Percentiles rank a stretch among this genome's conserved stretches.
phyloP scores from a whole-genome alignment of 495 filamentous ascomycete genomes.

The Entonaema liquescens region DNA sequence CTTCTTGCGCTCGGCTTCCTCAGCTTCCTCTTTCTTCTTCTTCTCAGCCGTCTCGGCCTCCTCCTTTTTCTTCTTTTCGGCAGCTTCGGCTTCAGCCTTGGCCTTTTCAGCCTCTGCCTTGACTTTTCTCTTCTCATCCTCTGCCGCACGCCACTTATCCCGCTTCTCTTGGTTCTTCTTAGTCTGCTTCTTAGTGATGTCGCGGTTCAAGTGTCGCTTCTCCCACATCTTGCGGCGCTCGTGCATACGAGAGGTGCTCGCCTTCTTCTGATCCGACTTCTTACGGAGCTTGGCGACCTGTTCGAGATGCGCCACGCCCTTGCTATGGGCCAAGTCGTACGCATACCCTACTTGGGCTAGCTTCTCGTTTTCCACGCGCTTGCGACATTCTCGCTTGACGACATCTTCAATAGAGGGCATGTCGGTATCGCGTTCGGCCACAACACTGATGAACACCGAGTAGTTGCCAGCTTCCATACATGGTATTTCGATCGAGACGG shows the following conservation, averaged over 20 bases:
- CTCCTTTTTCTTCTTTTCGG: conserved; percentile 39
- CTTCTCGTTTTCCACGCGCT: conserved; percentile 75
- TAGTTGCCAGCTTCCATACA: conserved; percentile 81
- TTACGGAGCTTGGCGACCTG: conserved; percentile 65
- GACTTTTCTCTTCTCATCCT: conserved; percentile 58
- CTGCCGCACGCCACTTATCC: conserved; percentile 56
- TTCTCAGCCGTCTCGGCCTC: conserved; percentile 43
- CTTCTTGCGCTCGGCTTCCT: conserved; percentile 42
- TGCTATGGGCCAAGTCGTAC: conserved; percentile 90
- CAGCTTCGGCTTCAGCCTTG: conserved; percentile 58
- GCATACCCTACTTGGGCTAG: conserved; percentile 83
- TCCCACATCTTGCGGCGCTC: conserved; percentile 59
- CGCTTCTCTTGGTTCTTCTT: conserved; percentile 55
- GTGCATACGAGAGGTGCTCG: conserved; percentile 53
- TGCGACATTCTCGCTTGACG: conserved; percentile 71
- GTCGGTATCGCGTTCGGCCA: conserved; percentile 67
- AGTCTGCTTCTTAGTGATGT: conserved; percentile 48
- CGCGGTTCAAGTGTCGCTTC: conserved; percentile 53
- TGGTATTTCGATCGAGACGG: conserved; percentile 59
- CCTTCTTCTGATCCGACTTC: conserved; percentile 58
- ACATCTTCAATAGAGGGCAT: conserved; percentile 71
- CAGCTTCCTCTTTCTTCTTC: conserved; percentile 45
- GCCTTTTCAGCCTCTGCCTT: conserved; percentile 48
- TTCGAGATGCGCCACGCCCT: conserved; percentile 70
- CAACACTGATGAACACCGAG: conserved; percentile 82